phyloP scores from a whole-genome alignment of 257 asterid species.

The Henckelia pumila region DNA sequence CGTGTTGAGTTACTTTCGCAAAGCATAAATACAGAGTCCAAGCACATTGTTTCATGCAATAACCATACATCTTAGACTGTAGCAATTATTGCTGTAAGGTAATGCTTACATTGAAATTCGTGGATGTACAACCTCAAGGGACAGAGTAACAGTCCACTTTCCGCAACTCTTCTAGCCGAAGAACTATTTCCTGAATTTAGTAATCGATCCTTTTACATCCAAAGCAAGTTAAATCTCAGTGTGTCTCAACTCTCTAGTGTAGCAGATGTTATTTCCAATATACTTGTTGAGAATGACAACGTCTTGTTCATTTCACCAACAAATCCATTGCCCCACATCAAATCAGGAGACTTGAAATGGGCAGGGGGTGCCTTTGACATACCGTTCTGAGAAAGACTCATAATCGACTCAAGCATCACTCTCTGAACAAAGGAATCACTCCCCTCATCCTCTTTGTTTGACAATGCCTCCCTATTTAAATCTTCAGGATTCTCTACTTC shows the following conservation, averaged over 20 bases:
- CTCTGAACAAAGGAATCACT: conserved; percentile 22
- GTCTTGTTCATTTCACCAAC: background rate
- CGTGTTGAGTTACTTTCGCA: too few species aligned
- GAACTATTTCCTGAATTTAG: conserved; percentile 49
- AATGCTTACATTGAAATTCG: background rate
- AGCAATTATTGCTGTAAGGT: background rate
- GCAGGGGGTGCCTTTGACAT: background rate
- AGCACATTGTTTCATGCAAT: background rate
- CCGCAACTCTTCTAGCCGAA: conserved; percentile 44
- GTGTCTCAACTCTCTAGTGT: conserved; percentile 37
- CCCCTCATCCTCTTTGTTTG: conserved; percentile 27
- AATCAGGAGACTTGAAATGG: background rate
- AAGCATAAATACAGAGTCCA: too few species aligned
- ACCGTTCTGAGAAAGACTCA: background rate
- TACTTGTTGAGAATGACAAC: background rate
- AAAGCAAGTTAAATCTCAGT: conserved; percentile 36
- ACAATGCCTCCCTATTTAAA: conserved; percentile 14
- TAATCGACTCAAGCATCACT: background rate
- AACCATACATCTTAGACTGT: background rate
- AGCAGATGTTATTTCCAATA: background rate
- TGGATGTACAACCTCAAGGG: background rate
- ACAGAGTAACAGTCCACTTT: conserved; percentile 20
- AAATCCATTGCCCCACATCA: background rate
- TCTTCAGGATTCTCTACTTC: conserved; percentile 23
- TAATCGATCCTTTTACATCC: conserved; percentile 45